A percentile compares a stretch with the other conserved stretches of the same genome.
phyloP scores from a whole-genome alignment of 2,329 filamentous ascomycete species.

The Ophiostoma montium region DNA sequence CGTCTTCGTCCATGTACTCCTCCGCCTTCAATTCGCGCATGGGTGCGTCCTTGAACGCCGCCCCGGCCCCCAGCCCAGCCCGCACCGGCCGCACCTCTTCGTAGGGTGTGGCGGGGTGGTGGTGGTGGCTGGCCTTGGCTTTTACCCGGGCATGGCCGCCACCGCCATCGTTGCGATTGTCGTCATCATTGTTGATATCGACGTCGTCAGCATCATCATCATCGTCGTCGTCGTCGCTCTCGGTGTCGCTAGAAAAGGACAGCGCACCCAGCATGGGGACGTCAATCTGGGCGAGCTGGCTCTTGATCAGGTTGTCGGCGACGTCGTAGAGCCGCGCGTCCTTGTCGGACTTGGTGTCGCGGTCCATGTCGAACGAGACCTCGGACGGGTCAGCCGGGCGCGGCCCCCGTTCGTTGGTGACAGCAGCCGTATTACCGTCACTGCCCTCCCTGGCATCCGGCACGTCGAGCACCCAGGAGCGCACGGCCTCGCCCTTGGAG shows the following conservation, averaged over 20 bases:
- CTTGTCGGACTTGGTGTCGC: constrained; percentile 25
- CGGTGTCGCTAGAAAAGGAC: constrained; percentile 28
- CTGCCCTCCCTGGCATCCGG: no score
- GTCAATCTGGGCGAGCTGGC: constrained; percentile 30
- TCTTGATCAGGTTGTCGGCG: constrained; percentile 33
- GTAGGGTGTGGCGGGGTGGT: constrained; percentile 17
- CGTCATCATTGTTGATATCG: constrained; percentile 17
- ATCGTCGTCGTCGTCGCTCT: constrained; percentile 23
- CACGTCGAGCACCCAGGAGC: constrained; percentile 29
- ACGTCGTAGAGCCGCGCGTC: constrained; percentile 29
- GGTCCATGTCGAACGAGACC: constrained; percentile 27
- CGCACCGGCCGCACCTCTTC: constrained; percentile 11
- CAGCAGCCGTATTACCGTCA: no score
- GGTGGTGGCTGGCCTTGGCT: constrained; percentile 11
- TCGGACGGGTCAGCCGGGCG: constrained; percentile 24
- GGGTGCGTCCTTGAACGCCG: not conserved
- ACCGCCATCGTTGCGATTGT: constrained; percentile 14
- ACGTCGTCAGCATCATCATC: constrained; percentile 16
- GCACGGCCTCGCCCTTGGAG: constrained; percentile 27
- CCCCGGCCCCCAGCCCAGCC: constrained; percentile 1
- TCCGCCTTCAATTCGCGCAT: not conserved
- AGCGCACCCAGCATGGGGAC: constrained; percentile 31
- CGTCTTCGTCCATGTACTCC: constrained; percentile 1
- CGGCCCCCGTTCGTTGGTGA: constrained; percentile 19
- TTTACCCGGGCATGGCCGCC: not conserved